Evolutionary conservation across 2,329 filamentous ascomycete genomes (phyloP).

Genomic region (Emergomyces orientalis): DNA sequence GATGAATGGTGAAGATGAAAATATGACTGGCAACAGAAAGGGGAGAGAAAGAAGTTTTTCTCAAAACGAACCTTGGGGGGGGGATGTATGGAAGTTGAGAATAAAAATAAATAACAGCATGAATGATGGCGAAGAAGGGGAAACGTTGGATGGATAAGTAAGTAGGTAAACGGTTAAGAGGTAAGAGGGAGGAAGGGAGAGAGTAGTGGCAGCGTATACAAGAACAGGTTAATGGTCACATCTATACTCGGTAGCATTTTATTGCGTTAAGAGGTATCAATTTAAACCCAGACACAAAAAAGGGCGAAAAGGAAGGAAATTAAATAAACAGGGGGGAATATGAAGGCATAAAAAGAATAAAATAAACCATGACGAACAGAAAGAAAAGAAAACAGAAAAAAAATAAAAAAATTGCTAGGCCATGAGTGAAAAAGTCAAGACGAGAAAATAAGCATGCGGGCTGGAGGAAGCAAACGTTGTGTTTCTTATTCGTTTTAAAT

Average conservation of each 20-base stretch:
- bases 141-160: not conserved
- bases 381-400: not conserved
- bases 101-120: not conserved
- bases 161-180: not conserved
- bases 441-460: no score
- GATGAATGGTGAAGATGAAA: no score
- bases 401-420: no score
- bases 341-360: not conserved
- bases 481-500: not conserved
- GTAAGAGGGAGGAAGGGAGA: no score
- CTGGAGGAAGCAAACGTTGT: not conserved
- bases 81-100: no score
- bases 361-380: not conserved
- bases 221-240: not conserved
- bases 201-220: not conserved
- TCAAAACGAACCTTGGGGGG: no score
- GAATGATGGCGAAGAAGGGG: not conserved
- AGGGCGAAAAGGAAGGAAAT: not conserved
- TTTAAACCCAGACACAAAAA: not conserved
- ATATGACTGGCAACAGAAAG: no score
- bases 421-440: not conserved
- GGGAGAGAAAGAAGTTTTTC: not conserved
- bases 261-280: slow-evolving; percentile 6
- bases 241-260: slow-evolving; percentile 1
- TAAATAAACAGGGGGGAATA: not conserved